phyloP scores from a whole-genome alignment of 352 stramenopile genomes.

The Globisporangium spiculum region DNA sequence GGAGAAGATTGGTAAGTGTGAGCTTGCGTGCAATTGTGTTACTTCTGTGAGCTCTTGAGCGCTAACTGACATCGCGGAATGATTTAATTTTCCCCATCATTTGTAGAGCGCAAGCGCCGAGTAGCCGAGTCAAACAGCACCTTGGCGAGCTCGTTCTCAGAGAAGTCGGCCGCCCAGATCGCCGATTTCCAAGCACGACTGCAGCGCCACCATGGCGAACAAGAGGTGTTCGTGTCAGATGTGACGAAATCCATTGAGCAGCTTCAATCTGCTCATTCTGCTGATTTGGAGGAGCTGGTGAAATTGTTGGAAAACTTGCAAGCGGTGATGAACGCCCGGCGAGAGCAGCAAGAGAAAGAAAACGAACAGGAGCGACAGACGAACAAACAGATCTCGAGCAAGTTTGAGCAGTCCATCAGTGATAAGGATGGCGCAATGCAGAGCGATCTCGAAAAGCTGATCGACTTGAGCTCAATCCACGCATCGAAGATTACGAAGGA shows the following conservation, averaged over 20 bases:
- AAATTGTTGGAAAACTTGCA: constrained; percentile 32
- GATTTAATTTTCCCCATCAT: not conserved
- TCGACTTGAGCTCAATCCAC: constrained; percentile 34
- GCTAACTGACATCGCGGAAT: not conserved
- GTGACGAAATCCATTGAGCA: constrained; percentile 42
- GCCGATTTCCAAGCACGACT: constrained; percentile 43
- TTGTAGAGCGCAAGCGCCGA: constrained; percentile 40
- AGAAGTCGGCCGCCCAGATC: constrained; percentile 42
- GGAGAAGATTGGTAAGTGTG: constrained; percentile 46
- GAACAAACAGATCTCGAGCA: constrained; percentile 23
- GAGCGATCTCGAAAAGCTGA: constrained; percentile 28
- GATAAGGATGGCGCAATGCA: constrained; percentile 31
- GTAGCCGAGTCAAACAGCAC: constrained; percentile 50
- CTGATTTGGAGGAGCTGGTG: constrained; percentile 39
- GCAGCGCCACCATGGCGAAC: constrained; percentile 44
- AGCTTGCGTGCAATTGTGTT: not conserved
- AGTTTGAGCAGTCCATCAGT: constrained; percentile 22
- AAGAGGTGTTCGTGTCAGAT: constrained; percentile 43
- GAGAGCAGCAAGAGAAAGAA: constrained; percentile 24
- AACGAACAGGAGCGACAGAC: constrained; percentile 13
- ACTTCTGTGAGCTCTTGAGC: not conserved
- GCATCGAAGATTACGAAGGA: constrained; percentile 28
- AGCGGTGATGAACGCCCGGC: constrained; percentile 19
- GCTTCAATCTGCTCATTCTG: constrained; percentile 41
- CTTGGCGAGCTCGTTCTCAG: constrained; percentile 41